phyloP scores from a whole-genome alignment of 257 asterid genomes.

The Coffea eugenioides region DNA sequence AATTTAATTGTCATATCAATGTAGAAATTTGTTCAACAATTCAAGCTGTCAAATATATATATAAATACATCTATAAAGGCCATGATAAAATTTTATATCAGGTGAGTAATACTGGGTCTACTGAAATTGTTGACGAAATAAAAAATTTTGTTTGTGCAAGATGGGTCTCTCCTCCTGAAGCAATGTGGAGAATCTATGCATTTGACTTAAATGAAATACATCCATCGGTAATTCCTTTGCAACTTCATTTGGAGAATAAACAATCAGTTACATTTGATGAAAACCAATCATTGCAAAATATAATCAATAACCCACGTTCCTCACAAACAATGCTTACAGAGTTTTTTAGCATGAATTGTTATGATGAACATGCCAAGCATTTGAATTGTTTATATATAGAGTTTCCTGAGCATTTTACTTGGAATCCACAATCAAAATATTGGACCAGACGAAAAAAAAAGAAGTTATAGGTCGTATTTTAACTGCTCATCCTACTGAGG shows the following conservation, averaged over 20 bases:
- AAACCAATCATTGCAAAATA: neutral
- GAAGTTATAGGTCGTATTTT: neutral
- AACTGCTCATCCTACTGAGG: neutral
- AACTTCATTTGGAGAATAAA: neutral
- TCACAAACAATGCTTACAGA: neutral
- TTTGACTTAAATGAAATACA: neutral
- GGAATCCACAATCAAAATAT: neutral
- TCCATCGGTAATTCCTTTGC: neutral
- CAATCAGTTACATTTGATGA: neutral
- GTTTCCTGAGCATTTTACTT: neutral
- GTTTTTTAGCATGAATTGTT: neutral
- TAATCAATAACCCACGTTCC: accelerated
- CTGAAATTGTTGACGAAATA: no score
- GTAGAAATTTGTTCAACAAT: no score
- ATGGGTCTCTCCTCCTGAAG: no score
- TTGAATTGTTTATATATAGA: no score
- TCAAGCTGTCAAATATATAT: no score
- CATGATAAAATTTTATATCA: no score
- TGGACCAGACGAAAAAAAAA: neutral
- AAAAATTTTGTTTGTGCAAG: no score
- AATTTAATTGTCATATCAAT: no score
- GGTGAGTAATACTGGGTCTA: no score
- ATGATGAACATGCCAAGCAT: neutral
- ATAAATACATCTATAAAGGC: no score
- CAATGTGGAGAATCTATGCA: neutral